Evolutionary conservation across 2,329 filamentous ascomycete genomes (phyloP), one percentile per base, ranked within the genome.

Genomic region (Aspergillus hortae): DNA sequence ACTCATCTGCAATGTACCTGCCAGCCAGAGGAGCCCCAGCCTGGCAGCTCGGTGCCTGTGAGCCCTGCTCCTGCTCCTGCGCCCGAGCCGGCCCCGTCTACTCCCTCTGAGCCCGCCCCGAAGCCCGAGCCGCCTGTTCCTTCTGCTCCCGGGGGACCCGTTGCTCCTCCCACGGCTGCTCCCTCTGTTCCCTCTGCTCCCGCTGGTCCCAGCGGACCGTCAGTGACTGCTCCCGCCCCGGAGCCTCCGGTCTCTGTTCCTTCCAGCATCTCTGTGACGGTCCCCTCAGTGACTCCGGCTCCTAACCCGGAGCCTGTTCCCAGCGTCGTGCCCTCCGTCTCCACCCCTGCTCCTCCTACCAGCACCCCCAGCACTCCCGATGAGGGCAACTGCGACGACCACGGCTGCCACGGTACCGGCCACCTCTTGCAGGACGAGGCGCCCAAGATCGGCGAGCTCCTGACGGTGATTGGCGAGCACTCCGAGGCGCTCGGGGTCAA

Each of bases 351-450:
- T n/a, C 30, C 19, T 21, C 21, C 12, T 23, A 15, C n/a, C 42
- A 43, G 17, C 40, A 17, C n/a, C 9, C 40, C 17, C 40, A 17
- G 12, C n/a, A 3, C 25, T 23, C 27, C 44, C 30, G 27, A 32
- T n/a, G 35, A 46, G 11, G 49, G 47, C 35, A 17, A 17, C 19
- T 61, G 58, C 45, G 53, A 56, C 11, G 50, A 52, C 6, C 43
- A 44, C 1, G 46, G 49, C 43, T 61, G 58, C 48, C 58, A 59
- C 21, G 58, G 58, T 25, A 61, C 58, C 38, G 66, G 67, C 12
- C 59, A 68, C 44, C 15, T 70, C 35, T 55, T 70, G 25, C 62
- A 67, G 60, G 59, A 61, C 35, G 57, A 69, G 44, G 66, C 60
- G 46, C 65, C 66, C 40, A 58, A 67, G 54, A 56, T 63, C 50